Conservation (phyloP, 1,284 basidiomycete genomes). For the Sanghuangporus sanghuang region DNA sequence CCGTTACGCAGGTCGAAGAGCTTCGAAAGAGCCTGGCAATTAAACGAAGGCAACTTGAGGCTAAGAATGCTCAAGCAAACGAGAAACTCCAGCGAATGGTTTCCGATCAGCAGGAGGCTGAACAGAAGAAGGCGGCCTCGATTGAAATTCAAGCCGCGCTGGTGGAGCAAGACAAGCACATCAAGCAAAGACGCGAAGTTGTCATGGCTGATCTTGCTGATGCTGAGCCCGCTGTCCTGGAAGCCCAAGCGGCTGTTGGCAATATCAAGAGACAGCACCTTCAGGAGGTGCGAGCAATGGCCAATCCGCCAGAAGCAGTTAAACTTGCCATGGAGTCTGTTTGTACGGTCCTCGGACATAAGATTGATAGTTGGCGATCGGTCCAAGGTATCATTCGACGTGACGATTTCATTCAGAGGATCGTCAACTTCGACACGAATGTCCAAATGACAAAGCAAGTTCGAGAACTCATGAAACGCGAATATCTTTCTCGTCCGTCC, state of each 20-base stretch:
- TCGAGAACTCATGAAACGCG: constrained; percentile 90
- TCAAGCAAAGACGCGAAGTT: constrained; percentile 81
- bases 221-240: constrained; percentile 94
- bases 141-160: constrained; percentile 94
- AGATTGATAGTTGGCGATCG: constrained; percentile 95
- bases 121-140: constrained; percentile 95
- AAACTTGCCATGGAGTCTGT: constrained; percentile 99
- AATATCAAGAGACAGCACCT: constrained; percentile 97
- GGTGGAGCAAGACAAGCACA: constrained; percentile 86
- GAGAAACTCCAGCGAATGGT: constrained; percentile 98
- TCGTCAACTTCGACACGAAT: constrained; percentile 96
- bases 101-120: constrained; percentile 96
- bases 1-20: constrained; percentile 94
- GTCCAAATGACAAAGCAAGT: constrained; percentile 86
- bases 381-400: constrained; percentile 96
- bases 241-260: constrained; percentile 92
- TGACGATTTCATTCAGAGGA: constrained; percentile 96
- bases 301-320: constrained; percentile 96
- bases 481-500: constrained; percentile 87
- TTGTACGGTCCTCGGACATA: constrained; percentile 95
- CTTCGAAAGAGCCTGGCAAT: constrained; percentile 92
- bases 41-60: constrained; percentile 89
- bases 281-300: constrained; percentile 97
- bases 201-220: constrained; percentile 97
- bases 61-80: constrained; percentile 94